Conservation (phyloP, 495 filamentous ascomycete genomes). For the Lineolata rhizophorae region DNA sequence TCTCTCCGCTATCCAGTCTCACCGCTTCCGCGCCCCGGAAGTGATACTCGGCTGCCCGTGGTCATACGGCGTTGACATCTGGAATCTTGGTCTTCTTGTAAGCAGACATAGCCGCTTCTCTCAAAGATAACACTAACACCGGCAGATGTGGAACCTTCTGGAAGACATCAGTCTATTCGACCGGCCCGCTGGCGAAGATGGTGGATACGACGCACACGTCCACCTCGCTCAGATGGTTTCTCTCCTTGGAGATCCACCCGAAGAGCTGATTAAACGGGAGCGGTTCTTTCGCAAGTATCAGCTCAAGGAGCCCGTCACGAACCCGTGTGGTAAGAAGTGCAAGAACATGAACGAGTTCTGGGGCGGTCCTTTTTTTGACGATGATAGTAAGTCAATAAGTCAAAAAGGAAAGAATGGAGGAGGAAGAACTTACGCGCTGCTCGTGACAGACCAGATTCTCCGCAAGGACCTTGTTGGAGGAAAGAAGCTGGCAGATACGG, state of each 20-base stretch:
- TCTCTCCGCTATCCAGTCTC: neutral
- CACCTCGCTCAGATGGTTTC: neutral
- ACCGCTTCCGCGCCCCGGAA: neutral
- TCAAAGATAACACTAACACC: neutral
- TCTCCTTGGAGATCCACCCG: neutral
- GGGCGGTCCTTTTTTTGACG: neutral
- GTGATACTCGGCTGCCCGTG: neutral
- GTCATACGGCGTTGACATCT: neutral
- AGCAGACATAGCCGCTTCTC: neutral
- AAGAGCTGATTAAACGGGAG: neutral
- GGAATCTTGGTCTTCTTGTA: neutral
- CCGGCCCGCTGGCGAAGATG: neutral
- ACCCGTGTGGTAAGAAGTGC: neutral
- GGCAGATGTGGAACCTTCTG: neutral
- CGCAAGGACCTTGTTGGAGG: neutral
- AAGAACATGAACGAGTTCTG: neutral
- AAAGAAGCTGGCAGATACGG: neutral
- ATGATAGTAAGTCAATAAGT: too few relatives aligned
- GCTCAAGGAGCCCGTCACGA: neutral
- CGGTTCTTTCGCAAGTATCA: neutral
- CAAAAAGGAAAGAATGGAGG: too few relatives aligned
- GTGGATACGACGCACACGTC: neutral
- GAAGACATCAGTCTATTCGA: neutral
- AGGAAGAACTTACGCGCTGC: neutral
- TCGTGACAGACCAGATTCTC: neutral